Base-by-base conservation (phyloP, 305 asterid species). In the Petunia hybrid region DNA sequence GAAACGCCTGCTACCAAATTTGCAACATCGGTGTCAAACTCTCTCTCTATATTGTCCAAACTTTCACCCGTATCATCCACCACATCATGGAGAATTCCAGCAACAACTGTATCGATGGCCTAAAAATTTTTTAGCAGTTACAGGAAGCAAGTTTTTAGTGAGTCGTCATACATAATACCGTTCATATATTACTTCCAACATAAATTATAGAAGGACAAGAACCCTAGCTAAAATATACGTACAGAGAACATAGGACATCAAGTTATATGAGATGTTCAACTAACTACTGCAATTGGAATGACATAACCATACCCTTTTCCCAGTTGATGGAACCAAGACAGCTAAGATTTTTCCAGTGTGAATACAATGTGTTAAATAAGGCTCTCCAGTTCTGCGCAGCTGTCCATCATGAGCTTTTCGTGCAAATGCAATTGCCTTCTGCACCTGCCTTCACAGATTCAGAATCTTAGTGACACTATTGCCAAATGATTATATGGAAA, bases 1-100 rank as follows among this genome's bases (percentile, higher is more conserved):
- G 99, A 95, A 79, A 95, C 99, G 71, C 99, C 98, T 83, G 95
- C 97, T 31, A 95, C 99, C 90, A 95, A 80, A 87, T 91, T 91
- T 46, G 95, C 98, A 78, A 94, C 92, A 81, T 94, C 98, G 55
- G 86, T 82, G 82, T 88, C 98, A 86, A 95, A 95, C 82, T 91
- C 98, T 70, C 80, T 87, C 90, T 94, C 92, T 77, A 95, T 90
- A 90, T 87, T 85, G 82, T 87, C 84, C 89, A 95, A 87, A 85
- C 87, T 91, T 87, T 92, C 97, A 84, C 86, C 3, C 10, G 98
- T 91, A 86, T 95, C 98, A 84, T 94, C 98, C 84, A 94, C 88
- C 73, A 93, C 89, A 76, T 95, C 99, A 67, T 95, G 99, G 80
- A 95, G 99, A 89, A 95, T 91, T 80, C 98, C 98, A 82, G 99